Percentiles rank a stretch among this genome's conserved stretches.
Evolutionary conservation across 2,329 filamentous ascomycete genomes (phyloP).

Genomic region (Aspergillus sp.): DNA sequence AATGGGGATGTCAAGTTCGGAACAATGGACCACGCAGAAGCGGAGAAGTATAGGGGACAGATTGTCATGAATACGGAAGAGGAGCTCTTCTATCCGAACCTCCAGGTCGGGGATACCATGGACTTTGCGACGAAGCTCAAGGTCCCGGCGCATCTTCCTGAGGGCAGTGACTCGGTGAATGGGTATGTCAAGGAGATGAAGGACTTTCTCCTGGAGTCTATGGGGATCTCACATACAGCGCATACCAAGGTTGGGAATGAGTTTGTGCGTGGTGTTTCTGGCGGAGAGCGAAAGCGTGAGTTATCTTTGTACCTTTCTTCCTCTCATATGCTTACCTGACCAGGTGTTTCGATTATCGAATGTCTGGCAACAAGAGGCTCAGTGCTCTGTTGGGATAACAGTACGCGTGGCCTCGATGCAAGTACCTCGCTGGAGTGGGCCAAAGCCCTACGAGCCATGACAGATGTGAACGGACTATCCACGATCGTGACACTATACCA

Average conservation of each 20-base stretch:
- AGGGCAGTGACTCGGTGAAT: conserved; percentile 45
- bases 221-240: conserved; percentile 57
- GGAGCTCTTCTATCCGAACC: conserved; percentile 50
- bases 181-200: conserved; percentile 33
- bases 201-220: conserved; percentile 53
- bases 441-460: conserved; percentile 62
- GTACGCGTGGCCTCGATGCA: conserved; percentile 64
- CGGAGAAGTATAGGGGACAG: conserved; percentile 53
- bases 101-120: conserved; percentile 52
- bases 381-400: conserved; percentile 68
- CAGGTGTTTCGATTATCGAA: conserved; percentile 63
- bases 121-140: conserved; percentile 61
- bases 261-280: conserved; percentile 65
- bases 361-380: conserved; percentile 57
- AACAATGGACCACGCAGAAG: conserved; percentile 40
- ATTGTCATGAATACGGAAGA: conserved; percentile 58
- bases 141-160: conserved; percentile 64
- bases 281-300: conserved; percentile 66
- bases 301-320: too few species aligned
- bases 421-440: conserved; percentile 63
- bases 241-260: conserved; percentile 69
- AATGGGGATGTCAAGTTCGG: conserved; percentile 60
- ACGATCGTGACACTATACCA: conserved; percentile 68
- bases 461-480: conserved; percentile 59
- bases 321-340: too few species aligned